Evolutionary conservation across 2,329 filamentous ascomycete species (phyloP).

Genomic region (Plenodomus tracheiphilus): DNA sequence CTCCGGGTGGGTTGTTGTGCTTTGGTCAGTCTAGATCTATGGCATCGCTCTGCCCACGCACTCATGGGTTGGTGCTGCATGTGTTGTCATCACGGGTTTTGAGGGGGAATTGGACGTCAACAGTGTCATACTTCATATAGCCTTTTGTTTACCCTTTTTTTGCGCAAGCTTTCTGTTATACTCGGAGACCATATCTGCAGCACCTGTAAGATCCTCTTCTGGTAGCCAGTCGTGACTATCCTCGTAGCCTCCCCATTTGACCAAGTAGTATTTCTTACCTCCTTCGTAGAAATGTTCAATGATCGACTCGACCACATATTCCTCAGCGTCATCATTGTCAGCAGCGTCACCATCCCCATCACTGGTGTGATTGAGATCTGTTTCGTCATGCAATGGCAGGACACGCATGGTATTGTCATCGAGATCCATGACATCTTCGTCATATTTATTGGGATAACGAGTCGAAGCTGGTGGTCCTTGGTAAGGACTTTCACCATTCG

Average conservation of each 20-base stretch:
- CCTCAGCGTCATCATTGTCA: conserved; percentile 17
- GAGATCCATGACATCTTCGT: not conserved
- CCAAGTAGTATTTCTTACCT: conserved; percentile 30
- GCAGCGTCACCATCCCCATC: not conserved
- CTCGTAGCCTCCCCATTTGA: conserved; percentile 42
- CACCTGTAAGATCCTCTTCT: conserved; percentile 31
- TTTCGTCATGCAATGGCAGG: not conserved
- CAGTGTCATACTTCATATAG: not conserved
- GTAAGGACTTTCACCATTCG: not conserved
- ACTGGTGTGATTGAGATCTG: not conserved
- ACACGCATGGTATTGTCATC: conserved; percentile 1
- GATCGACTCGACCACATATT: conserved; percentile 36
- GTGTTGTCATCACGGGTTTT: too few species aligned
- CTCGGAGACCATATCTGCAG: conserved; percentile 27
- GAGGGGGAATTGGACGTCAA: too few species aligned
- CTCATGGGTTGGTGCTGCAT: too few species aligned
- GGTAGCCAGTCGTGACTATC: conserved; percentile 37
- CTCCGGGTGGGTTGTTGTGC: too few species aligned
- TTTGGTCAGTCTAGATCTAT: too few species aligned
- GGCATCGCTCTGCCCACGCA: too few species aligned
- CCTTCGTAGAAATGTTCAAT: conserved; percentile 26
- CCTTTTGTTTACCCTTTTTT: conserved; percentile 9
- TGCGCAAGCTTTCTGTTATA: conserved; percentile 22
- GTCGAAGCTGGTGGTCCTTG: not conserved
- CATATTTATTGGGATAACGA: not conserved